Evolutionary conservation across 164 flowering plant genomes (phyloP).

Genomic region (Nymphaea thermarum): DNA sequence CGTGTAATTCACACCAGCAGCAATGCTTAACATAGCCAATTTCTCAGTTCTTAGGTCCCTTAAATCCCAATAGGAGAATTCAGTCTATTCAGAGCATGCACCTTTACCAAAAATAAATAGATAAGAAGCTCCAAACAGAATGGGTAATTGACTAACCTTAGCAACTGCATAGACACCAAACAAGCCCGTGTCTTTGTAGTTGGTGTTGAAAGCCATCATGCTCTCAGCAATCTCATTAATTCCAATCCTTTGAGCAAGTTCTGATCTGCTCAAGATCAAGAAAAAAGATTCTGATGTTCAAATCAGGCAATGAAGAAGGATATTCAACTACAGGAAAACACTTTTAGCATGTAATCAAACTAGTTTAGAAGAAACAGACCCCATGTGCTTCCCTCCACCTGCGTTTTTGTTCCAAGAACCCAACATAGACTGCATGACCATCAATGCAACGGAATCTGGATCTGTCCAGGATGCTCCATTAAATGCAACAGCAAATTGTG

Average conservation of each 20-base stretch:
- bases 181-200: conserved; percentile 57
- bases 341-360: not conserved
- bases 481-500: conserved; percentile 96
- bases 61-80: too few relatives aligned
- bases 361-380: conserved; percentile 32
- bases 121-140: too few relatives aligned
- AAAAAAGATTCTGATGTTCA: not conserved
- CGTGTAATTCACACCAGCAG: too few relatives aligned
- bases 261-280: conserved; percentile 43
- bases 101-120: too few relatives aligned
- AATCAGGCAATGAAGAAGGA: not conserved
- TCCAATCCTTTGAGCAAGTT: conserved; percentile 76
- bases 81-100: too few relatives aligned
- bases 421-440: conserved; percentile 94
- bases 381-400: conserved; percentile 90
- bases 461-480: conserved; percentile 96
- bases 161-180: conserved; percentile 94
- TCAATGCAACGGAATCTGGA: conserved; percentile 93
- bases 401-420: conserved; percentile 85
- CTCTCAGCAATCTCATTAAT: conserved; percentile 82
- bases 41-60: too few relatives aligned
- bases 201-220: conserved; percentile 62
- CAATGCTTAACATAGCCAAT: too few relatives aligned
- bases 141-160: conserved; percentile 36
- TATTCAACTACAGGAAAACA: too few relatives aligned